A percentile compares a stretch with the other conserved stretches of the same genome.
These are phyloP conservation scores for Pilasporangium apinafurcum DNA, from an alignment of 352 stramenopile species.

Conservation along the genomic window DNA sequence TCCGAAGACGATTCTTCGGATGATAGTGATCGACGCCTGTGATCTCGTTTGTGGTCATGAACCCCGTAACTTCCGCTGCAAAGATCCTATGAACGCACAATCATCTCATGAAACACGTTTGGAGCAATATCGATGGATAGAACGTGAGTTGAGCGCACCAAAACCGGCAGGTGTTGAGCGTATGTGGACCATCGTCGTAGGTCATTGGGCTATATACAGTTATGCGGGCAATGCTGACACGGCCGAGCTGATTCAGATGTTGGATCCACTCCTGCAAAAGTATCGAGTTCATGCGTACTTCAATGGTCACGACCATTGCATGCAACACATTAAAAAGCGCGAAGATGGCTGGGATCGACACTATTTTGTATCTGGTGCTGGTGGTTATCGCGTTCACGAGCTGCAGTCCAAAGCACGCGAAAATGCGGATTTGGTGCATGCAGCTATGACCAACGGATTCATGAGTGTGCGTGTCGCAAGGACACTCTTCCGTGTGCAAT, in stretches of 20 bases:
- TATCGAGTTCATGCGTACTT: constrained; percentile 86
- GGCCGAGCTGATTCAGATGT: constrained; percentile 56
- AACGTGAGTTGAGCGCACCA: constrained; percentile 40
- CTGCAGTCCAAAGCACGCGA: constrained; percentile 59
- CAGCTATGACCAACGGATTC: constrained; percentile 81
- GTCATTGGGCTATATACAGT: constrained; percentile 83
- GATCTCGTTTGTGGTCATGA: constrained; percentile 80
- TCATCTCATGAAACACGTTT: constrained; percentile 48
- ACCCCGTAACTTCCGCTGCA: constrained; percentile 73
- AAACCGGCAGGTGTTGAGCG: constrained; percentile 61
- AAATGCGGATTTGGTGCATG: constrained; percentile 69
- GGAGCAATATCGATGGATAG: constrained; percentile 76
- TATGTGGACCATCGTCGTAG: constrained; percentile 85
- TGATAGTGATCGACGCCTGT: constrained; percentile 76
- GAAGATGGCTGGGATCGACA: constrained; percentile 43
- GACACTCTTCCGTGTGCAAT: constrained; percentile 63
- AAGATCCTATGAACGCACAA: constrained; percentile 69
- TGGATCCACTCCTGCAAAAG: constrained; percentile 73
- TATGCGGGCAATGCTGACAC: constrained; percentile 80
- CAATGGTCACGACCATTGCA: constrained; percentile 80
- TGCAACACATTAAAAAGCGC: constrained; percentile 71
- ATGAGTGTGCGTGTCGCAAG: constrained; percentile 74
- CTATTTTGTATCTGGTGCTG: constrained; percentile 79
- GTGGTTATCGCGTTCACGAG: constrained; percentile 62
- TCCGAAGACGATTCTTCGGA: constrained; percentile 70